Evolutionary conservation across 306 rosid species (phyloP), one percentile per base, ranked within the genome.

Genomic region (Pueraria montana): DNA sequence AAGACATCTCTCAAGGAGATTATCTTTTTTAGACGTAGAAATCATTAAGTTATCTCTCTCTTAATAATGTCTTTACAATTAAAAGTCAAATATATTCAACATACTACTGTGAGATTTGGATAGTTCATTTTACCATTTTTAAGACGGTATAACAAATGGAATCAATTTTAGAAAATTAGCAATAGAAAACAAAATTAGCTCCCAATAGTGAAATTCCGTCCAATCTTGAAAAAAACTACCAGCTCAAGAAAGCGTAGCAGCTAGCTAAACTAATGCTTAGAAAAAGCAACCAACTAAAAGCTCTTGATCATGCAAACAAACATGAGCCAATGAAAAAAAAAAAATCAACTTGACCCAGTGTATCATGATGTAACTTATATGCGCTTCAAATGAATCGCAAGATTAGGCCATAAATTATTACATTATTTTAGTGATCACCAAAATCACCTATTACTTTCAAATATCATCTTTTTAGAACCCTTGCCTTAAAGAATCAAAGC

Each of bases 391-490:
- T 46, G 68, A 74, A 84, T 80, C 66, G 72, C 52, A 23, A n/a
- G 50, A 76, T 18, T 62, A 34, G 16, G 52, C 78, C 70, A 58
- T 50, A 76, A 76, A 49, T 73, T 78, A 58, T 78, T 82, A 10
- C 74, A 78, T 36, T 58, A 7, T 71, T 42, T 13, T 17, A 34
- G 12, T 32, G 52, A 69, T 80, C 79, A 80, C 42, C 42, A 56
- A 17, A 63, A 67, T 74, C 30, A 58, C 74, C 48, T 16, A 34
- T 70, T n/a, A 40, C 48, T 76, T 43, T 6, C 21, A 38, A 68
- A 68, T 68, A 10, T 67, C 20, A 61, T 70, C 12, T 23, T 73
- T 61, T 70, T n/a, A 66, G 61, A 72, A 80, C 45, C 43, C 34
- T 63, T 78, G 4, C 76, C 66, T 6, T 8, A 2, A 3, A 76